A percentile compares a stretch with the other conserved stretches of the same genome.
phyloP scores from a whole-genome alignment of 148 eudicot genomes.

The Silene conica region DNA sequence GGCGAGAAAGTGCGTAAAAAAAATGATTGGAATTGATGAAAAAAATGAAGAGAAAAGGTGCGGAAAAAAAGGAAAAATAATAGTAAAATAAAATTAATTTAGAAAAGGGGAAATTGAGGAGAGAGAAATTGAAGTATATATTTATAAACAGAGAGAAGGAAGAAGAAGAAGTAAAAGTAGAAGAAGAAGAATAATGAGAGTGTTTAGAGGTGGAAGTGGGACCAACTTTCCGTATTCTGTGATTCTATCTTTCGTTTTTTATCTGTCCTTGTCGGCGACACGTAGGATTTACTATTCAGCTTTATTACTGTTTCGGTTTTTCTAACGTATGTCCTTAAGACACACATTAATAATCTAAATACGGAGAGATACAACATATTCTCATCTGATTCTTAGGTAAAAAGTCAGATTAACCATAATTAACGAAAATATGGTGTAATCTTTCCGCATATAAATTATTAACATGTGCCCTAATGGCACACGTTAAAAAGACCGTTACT shows the following conservation, averaged over 20 bases:
- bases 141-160: not conserved
- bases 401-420: too few relatives aligned
- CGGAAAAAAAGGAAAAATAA: not conserved
- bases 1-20: not conserved
- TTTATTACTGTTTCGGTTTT: too few relatives aligned
- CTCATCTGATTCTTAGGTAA: too few relatives aligned
- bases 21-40: not conserved
- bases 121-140: not conserved
- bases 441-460: too few relatives aligned
- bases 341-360: too few relatives aligned
- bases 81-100: not conserved
- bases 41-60: not conserved
- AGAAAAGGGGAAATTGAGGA: not conserved
- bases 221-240: not conserved
- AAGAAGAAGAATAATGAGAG: too few relatives aligned
- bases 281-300: not conserved
- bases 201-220: not conserved
- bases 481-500: too few relatives aligned
- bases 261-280: not conserved
- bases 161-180: too few relatives aligned
- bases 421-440: too few relatives aligned
- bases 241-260: not conserved
- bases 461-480: too few relatives aligned
- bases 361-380: too few relatives aligned
- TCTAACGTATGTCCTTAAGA: too few relatives aligned